Evolutionary conservation across 371 early-diverging fungal species (phyloP), one percentile per base, ranked within the genome.

Genomic region (Encephalitozoon cuniculi): DNA sequence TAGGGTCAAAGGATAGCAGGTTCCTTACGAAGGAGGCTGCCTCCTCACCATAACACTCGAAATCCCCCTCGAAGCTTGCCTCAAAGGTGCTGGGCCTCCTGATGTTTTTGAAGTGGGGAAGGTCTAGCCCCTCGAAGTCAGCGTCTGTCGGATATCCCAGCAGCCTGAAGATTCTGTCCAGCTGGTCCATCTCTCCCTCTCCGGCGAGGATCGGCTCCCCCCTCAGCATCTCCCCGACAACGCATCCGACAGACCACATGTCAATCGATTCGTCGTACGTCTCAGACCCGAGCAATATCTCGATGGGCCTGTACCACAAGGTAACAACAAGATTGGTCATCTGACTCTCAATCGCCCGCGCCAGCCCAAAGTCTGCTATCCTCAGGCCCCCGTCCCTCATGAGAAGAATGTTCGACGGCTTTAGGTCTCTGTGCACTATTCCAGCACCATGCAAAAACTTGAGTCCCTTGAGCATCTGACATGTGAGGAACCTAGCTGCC

Each of bases 321-420:
- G 69, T 68, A 30, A 68, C 69, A 39, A 68, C 51, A 66, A 66
- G 66, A 41, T 66, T 66, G 12, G 66, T 66, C 66, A 66, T 66
- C 6, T 15, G 2, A 1, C 34, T 32, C 2, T 15, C 49, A 1
- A 30, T 11, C 4, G 11, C 40, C 23, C 53, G 8, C 7, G 53
- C 53, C 28, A 99, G 85, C 84, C 99, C 99, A 86, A 99, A 97
- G 92, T 99, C 99, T 0, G 96, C 99, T 83, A 99, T 86, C 80
- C 97, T 97, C 37, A 97, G 83, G 71, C 76, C 87, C 5, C 97
- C 97, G 44, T 88, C 83, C 77, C 88, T 89, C 78, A 90, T 90
- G 21, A 98, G 86, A 39, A 98, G 85, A 30, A 97, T 82, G 83
- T 98, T 98, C 86, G 94, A 95, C 46, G 99, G 99, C 84, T 99